These are phyloP conservation scores for Solanum clarkiae DNA, from an alignment of 257 asterid species.

Conservation along the genomic window DNA sequence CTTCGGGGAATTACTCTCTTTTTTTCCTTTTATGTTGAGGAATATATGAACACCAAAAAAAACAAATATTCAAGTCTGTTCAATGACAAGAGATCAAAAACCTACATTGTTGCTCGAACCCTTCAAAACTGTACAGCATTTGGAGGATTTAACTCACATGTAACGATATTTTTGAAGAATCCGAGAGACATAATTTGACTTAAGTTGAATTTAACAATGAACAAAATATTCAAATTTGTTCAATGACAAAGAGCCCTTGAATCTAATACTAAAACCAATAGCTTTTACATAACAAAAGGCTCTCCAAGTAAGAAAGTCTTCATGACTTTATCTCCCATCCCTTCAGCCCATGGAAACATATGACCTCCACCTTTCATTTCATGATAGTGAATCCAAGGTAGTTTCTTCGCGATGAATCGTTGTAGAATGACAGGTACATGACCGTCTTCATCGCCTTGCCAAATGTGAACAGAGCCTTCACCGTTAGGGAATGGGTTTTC, in stretches of 20 bases:
- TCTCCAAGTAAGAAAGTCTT: slow-evolving; percentile 39
- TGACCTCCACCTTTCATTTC: slow-evolving; percentile 73
- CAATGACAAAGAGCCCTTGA: background rate
- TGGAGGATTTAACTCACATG: background rate
- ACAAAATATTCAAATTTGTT: background rate
- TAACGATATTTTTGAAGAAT: background rate
- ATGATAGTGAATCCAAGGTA: slow-evolving; percentile 86
- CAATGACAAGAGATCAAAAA: no score
- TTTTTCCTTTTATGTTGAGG: no score
- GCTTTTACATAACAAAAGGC: background rate
- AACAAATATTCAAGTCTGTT: no score
- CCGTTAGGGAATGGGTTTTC: slow-evolving; percentile 46
- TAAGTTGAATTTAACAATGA: no score
- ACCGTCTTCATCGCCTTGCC: slow-evolving; percentile 82
- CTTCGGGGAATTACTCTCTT: no score
- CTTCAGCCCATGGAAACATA: slow-evolving; percentile 48
- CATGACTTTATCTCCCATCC: slow-evolving; percentile 43
- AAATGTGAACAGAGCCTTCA: slow-evolving; percentile 60
- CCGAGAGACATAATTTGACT: background rate
- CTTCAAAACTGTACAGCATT: background rate
- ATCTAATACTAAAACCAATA: background rate
- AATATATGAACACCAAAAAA: no score
- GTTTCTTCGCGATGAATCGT: slow-evolving; percentile 39
- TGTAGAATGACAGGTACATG: slow-evolving; percentile 54
- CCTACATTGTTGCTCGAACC: background rate